These are phyloP conservation scores for Brettanomyces custersianus DNA, from an alignment of 805 yeast species.

Conservation along the genomic window DNA sequence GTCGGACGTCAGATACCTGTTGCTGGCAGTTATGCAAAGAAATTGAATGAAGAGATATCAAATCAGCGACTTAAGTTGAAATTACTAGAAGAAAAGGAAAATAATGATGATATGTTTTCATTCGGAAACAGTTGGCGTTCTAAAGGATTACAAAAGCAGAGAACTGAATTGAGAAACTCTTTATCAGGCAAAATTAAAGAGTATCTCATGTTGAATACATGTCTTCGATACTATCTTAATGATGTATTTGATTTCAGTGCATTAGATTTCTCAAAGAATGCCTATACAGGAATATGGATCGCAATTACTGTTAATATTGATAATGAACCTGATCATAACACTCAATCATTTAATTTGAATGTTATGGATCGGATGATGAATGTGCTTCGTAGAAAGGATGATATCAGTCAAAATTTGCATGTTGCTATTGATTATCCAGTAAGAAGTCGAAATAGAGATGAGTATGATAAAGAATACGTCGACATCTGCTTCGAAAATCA, in stretches of 20 bases:
- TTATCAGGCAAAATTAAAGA: not conserved
- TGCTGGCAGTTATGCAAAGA: not conserved
- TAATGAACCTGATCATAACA: slow-evolving; percentile 10
- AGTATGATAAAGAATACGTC: slow-evolving; percentile 13
- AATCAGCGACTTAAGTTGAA: not conserved
- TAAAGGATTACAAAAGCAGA: not conserved
- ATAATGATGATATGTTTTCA: not conserved
- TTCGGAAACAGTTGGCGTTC: not conserved
- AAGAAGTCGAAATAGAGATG: slow-evolving; percentile 6
- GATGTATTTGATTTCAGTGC: slow-evolving; percentile 7
- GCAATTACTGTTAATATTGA: slow-evolving; percentile 15
- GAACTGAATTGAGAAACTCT: not conserved
- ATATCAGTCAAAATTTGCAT: slow-evolving; percentile 11
- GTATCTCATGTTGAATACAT: slow-evolving; percentile 7
- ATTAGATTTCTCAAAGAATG: not conserved
- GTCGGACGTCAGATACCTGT: not conserved
- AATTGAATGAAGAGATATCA: not conserved
- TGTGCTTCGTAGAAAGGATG: slow-evolving; percentile 18
- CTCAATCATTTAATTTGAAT: slow-evolving; percentile 20
- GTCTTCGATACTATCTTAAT: slow-evolving; percentile 10
- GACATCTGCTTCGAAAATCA: slow-evolving; percentile 26
- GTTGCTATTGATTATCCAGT: slow-evolving; percentile 19
- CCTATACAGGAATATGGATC: slow-evolving; percentile 9
- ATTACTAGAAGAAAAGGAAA: not conserved
- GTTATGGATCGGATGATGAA: slow-evolving; percentile 21